A percentile compares a stretch with the other conserved stretches of the same genome.
Evolutionary conservation across 2,329 filamentous ascomycete species (phyloP).

Genomic region (Penicillium sp.): DNA sequence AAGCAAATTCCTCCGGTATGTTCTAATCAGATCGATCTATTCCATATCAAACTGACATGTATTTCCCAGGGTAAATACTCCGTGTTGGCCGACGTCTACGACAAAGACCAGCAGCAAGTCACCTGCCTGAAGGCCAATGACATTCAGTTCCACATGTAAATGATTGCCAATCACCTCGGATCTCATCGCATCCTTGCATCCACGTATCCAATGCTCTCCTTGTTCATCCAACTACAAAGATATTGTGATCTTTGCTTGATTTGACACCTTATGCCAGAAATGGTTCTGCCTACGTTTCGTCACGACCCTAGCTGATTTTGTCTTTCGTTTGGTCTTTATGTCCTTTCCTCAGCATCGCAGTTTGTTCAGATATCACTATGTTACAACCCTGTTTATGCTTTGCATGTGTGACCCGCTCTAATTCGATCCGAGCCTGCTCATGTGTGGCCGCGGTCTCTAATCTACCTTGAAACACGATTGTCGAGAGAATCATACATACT

Average conservation of each 20-base stretch:
- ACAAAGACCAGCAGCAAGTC: conserved; percentile 65
- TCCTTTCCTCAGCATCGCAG: conserved; percentile 2
- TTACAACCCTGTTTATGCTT: background rate
- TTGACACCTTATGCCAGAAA: conserved; percentile 2
- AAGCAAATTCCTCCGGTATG: conserved; percentile 81
- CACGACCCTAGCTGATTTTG: conserved; percentile 12
- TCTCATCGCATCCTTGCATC: conserved; percentile 12
- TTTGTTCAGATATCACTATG: conserved; percentile 8
- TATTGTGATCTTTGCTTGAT: conserved; percentile 2
- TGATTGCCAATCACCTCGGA: background rate
- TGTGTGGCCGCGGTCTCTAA: background rate
- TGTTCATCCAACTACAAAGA: conserved; percentile 1
- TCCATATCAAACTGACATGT: conserved; percentile 3
- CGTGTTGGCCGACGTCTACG: conserved; percentile 80
- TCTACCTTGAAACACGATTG: background rate
- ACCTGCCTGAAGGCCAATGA: conserved; percentile 72
- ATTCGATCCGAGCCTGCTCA: background rate
- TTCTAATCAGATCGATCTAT: conserved; percentile 20
- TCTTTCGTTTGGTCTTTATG: conserved; percentile 6
- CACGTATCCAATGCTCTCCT: conserved; percentile 11
- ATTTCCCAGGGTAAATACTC: conserved; percentile 72
- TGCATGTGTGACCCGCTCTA: conserved; percentile 2
- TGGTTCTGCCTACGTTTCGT: conserved; percentile 13
- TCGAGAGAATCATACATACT: background rate
- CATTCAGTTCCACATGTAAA: conserved; percentile 29